Percentiles rank a stretch among this genome's conserved stretches.
phyloP scores from a whole-genome alignment of 75 land plant genomes.

The Pinus albicaulis region DNA sequence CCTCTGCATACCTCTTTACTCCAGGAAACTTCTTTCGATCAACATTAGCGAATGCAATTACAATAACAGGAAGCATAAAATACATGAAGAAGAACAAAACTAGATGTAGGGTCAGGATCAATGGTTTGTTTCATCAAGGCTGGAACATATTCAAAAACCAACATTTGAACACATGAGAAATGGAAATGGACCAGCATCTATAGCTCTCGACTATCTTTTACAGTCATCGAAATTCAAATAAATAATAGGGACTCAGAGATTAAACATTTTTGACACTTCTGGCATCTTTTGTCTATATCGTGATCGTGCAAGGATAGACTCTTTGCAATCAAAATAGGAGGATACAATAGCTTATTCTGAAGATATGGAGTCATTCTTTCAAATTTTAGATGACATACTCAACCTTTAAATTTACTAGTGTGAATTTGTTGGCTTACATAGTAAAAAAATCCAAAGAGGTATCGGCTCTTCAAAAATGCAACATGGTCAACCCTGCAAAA shows the following conservation, averaged over 20 bases:
- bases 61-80: not conserved
- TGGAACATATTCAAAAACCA: not conserved
- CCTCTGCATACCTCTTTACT: too few species aligned
- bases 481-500: too few species aligned
- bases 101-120: not conserved
- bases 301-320: not conserved
- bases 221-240: conserved; percentile 54
- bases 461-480: too few species aligned
- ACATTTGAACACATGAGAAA: not conserved
- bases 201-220: conserved; percentile 41
- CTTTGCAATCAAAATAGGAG: not conserved
- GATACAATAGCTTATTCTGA: not conserved
- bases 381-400: conserved; percentile 6
- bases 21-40: not conserved
- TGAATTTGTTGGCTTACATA: too few species aligned
- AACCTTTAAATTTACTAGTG: too few species aligned
- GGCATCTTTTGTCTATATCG: not conserved
- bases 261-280: conserved; percentile 7
- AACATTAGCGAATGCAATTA: not conserved
- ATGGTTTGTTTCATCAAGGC: not conserved
- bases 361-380: conserved; percentile 10
- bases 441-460: too few species aligned
- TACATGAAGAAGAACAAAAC: not conserved
- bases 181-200: conserved; percentile 15
- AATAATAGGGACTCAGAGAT: conserved; percentile 34